These are phyloP conservation scores for Pseudogymnoascus sp. DNA, from an alignment of 2,329 filamentous ascomycete genomes.

Conservation along the genomic window DNA sequence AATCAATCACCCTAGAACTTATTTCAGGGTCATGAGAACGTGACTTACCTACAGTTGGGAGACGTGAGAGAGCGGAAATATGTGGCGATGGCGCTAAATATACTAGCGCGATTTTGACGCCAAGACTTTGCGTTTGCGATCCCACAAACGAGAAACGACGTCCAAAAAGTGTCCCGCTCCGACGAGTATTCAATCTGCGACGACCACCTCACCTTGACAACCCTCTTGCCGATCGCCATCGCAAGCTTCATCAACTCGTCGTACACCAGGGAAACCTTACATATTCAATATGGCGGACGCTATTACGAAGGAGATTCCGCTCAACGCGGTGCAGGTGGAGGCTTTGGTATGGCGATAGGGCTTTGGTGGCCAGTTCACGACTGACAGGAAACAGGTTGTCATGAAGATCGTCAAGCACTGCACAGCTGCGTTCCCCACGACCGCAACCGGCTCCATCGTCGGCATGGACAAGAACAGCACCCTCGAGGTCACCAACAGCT, in stretches of 20 bases:
- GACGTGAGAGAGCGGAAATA: not conserved
- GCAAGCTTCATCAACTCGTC: constrained; percentile 1
- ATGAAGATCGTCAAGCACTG: constrained; percentile 99
- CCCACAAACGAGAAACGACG: constrained; percentile 10
- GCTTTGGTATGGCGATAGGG: constrained; percentile 64
- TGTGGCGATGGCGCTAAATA: constrained; percentile 1
- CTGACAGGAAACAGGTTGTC: constrained; percentile 58
- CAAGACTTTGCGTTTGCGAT: constrained; percentile 12
- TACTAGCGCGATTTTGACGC: constrained; percentile 11
- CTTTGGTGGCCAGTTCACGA: constrained; percentile 28
- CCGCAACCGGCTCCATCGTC: constrained; percentile 82
- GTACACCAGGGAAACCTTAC: constrained; percentile 9
- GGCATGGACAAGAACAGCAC: constrained; percentile 81
- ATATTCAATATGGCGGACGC: constrained; percentile 50
- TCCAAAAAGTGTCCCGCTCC: constrained; percentile 10
- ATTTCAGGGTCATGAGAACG: not conserved
- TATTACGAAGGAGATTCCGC: constrained; percentile 57
- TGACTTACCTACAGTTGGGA: not conserved
- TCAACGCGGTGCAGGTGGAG: constrained; percentile 89
- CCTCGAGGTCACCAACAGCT: constrained; percentile 89
- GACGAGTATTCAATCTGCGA: constrained; percentile 10
- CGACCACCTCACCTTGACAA: constrained; percentile 9
- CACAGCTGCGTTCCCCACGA: constrained; percentile 78
- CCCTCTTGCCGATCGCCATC: not conserved
- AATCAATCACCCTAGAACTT: not conserved